These are phyloP conservation scores for Termitomyces sp. DNA, from an alignment of 1,284 basidiomycete species.

Conservation along the genomic window DNA sequence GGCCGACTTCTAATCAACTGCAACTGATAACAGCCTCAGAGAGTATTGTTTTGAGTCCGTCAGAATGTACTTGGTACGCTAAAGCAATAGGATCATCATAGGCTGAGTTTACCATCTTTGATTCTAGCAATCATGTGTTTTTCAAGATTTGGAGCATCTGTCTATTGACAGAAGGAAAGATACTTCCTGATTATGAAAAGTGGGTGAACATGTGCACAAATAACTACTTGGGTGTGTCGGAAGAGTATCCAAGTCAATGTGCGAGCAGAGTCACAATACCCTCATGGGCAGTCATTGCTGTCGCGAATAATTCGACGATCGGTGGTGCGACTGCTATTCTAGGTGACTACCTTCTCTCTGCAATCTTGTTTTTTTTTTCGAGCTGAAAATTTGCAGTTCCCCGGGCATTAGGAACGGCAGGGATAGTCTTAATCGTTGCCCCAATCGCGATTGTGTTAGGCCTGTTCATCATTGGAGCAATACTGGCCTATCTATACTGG, in stretches of 20 bases:
- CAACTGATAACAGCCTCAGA: background rate
- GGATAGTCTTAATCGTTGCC: constrained; percentile 28
- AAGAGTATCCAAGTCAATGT: constrained; percentile 5
- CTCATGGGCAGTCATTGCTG: constrained; percentile 19
- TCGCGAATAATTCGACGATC: constrained; percentile 20
- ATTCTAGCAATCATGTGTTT: constrained; percentile 25
- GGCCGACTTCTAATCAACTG: background rate
- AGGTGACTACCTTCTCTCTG: constrained; percentile 15
- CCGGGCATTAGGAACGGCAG: constrained; percentile 20
- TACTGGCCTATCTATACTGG: constrained; percentile 20
- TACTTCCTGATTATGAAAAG: constrained; percentile 19
- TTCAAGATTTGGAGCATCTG: constrained; percentile 35
- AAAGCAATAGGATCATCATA: background rate
- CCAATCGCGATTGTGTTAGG: constrained; percentile 28
- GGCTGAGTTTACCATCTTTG: background rate
- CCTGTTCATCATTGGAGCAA: constrained; percentile 22
- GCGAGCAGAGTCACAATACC: constrained; percentile 17
- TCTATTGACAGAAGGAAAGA: constrained; percentile 18
- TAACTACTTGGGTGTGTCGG: constrained; percentile 14
- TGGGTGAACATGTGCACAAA: constrained; percentile 24
- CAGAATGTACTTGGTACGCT: constrained; percentile 29
- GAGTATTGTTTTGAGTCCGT: constrained; percentile 1
- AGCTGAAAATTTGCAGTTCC: constrained; percentile 2
- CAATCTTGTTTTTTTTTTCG: background rate
- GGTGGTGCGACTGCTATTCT: constrained; percentile 15